These are phyloP conservation scores for Blastocystis sp. DNA, from an alignment of 352 stramenopile genomes.

Conservation along the genomic window DNA sequence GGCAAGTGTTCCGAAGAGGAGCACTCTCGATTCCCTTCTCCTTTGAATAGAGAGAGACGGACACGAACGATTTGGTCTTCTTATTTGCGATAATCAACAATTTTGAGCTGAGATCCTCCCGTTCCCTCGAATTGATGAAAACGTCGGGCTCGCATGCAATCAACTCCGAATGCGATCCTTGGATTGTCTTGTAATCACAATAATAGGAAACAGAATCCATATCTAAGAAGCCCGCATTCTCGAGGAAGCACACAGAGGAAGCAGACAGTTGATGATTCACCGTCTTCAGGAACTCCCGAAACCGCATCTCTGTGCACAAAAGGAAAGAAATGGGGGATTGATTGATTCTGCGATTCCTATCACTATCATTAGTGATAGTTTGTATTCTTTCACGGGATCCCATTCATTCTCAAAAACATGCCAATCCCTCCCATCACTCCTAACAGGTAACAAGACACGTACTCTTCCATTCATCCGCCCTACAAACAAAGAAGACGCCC, in stretches of 20 bases:
- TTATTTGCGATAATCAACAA: conserved; percentile 8
- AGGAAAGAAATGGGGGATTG: too few relatives aligned
- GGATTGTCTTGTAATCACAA: background rate
- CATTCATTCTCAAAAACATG: too few relatives aligned
- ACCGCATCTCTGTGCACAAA: background rate
- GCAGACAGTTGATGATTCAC: background rate
- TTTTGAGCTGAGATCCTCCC: background rate
- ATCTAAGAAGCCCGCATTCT: background rate
- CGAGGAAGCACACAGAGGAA: background rate
- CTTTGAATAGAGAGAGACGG: background rate
- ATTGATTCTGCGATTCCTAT: too few relatives aligned
- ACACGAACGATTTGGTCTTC: background rate
- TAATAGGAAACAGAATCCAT: background rate
- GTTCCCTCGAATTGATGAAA: background rate
- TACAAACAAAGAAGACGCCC: background rate
- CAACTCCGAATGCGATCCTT: background rate
- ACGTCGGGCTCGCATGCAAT: background rate
- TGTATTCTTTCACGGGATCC: too few relatives aligned
- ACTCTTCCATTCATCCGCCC: too few relatives aligned
- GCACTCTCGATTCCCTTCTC: background rate
- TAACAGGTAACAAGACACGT: too few relatives aligned
- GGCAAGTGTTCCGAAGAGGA: background rate
- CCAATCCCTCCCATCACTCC: too few relatives aligned
- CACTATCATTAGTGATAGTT: too few relatives aligned
- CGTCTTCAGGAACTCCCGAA: background rate